phyloP scores from a whole-genome alignment of 129 eudicot species.

The Calendula officinalis region DNA sequence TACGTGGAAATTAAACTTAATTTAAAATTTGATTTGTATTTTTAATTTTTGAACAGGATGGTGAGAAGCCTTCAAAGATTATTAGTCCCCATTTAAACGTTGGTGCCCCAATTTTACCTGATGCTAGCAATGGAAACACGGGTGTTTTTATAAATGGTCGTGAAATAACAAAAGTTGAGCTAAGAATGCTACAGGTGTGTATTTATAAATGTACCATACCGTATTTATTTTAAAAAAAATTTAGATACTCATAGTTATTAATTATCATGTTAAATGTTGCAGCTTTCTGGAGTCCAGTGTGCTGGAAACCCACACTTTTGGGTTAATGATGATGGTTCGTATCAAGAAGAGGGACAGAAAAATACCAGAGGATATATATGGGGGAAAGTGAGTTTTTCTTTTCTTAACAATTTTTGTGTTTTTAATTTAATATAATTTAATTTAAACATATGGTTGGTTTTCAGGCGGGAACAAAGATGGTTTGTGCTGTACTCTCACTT shows the following conservation, averaged over 20 bases:
- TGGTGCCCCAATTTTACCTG: conserved; percentile 71
- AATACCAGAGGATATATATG: conserved; percentile 95
- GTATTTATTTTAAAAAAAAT: not conserved
- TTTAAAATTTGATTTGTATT: conserved; percentile 1
- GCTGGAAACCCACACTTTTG: conserved; percentile 99
- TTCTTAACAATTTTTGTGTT: not conserved
- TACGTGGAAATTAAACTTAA: conserved; percentile 17
- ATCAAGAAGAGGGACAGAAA: conserved; percentile 99
- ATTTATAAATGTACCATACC: not conserved
- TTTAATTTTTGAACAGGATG: conserved; percentile 58
- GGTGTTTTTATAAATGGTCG: conserved; percentile 88
- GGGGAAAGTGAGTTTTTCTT: conserved; percentile 73
- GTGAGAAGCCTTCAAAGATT: conserved; percentile 88
- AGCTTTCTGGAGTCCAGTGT: conserved; percentile 98
- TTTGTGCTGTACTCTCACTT: conserved; percentile 87
- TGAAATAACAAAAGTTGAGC: conserved; percentile 86
- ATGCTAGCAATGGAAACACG: conserved; percentile 92
- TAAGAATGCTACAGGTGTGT: conserved; percentile 91
- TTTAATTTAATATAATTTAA: not conserved
- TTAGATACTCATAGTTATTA: not conserved
- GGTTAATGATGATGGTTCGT: conserved; percentile 99
- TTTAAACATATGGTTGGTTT: conserved; percentile 13
- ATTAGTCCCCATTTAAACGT: conserved; percentile 89
- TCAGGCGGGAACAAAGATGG: conserved; percentile 94
- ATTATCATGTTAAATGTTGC: conserved; percentile 12